These are phyloP conservation scores for Apiotrichum akiyoshidainum DNA, from an alignment of 1,284 basidiomycete species.

Conservation along the genomic window DNA sequence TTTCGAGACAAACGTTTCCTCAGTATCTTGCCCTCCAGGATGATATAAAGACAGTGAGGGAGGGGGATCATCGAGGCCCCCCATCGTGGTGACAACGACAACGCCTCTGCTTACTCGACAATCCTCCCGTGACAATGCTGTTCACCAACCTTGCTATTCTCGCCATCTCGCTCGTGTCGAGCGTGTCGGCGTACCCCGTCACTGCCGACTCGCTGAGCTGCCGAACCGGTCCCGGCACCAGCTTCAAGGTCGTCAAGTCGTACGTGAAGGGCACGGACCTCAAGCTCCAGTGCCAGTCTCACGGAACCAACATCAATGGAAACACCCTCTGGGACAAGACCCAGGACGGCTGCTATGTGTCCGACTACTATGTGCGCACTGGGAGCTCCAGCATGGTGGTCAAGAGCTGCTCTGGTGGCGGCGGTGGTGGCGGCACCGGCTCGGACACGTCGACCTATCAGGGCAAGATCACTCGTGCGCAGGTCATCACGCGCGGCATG, in stretches of 20 bases:
- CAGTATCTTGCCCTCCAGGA: too few relatives aligned
- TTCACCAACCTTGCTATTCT: not conserved
- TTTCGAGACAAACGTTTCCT: too few relatives aligned
- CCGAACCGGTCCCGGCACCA: not conserved
- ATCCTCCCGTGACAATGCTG: not conserved
- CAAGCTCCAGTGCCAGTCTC: slow-evolving; percentile 1
- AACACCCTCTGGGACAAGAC: slow-evolving; percentile 9
- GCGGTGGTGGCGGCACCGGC: not conserved
- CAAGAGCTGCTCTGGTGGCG: not conserved
- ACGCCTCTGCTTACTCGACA: too few relatives aligned
- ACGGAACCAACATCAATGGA: not conserved
- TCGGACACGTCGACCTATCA: not conserved
- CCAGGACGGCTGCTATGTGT: slow-evolving; percentile 4
- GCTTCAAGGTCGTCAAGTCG: not conserved
- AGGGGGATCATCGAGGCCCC: too few relatives aligned
- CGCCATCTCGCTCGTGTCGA: not conserved
- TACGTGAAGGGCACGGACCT: not conserved
- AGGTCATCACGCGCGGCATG: not conserved
- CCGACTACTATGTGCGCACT: slow-evolving; percentile 1
- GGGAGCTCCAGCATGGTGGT: not conserved
- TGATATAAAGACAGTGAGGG: too few relatives aligned
- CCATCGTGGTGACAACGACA: too few relatives aligned
- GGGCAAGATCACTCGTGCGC: not conserved
- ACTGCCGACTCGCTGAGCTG: not conserved
- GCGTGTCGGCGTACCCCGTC: not conserved